These are phyloP conservation scores for Marasmius tenuissimus DNA, from an alignment of 1,284 basidiomycete genomes.

Conservation along the genomic window DNA sequence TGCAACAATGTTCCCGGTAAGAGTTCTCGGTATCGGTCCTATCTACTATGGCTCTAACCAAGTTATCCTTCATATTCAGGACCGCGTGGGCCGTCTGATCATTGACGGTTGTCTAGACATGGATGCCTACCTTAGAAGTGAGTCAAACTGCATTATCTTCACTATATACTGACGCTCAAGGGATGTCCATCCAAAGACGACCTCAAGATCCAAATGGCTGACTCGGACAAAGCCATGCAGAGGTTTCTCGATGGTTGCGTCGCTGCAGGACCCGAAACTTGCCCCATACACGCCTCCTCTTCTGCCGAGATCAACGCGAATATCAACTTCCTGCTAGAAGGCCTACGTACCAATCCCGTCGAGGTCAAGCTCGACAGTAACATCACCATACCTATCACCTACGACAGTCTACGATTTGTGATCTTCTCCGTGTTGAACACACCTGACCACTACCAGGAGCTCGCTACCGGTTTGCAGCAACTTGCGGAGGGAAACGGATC, in stretches of 20 bases:
- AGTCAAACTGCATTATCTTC: neutral
- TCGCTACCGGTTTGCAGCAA: conserved; percentile 37
- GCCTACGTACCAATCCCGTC: neutral
- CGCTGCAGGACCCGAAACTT: neutral
- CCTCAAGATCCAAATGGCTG: conserved; percentile 23
- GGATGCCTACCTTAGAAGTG: conserved; percentile 32
- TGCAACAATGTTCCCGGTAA: conserved; percentile 47
- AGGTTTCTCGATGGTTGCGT: neutral
- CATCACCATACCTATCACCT: neutral
- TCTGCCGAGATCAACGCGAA: neutral
- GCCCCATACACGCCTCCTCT: neutral
- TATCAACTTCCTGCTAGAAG: neutral
- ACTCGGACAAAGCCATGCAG: conserved; percentile 21
- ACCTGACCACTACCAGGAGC: conserved; percentile 29
- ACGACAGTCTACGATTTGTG: neutral
- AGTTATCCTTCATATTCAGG: conserved; percentile 22
- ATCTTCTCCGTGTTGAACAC: neutral
- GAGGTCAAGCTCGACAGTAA: neutral
- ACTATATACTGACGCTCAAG: too few species aligned
- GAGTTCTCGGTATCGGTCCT: conserved; percentile 4
- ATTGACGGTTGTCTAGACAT: conserved; percentile 34
- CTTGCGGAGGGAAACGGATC: conserved; percentile 35
- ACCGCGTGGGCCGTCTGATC: conserved; percentile 37
- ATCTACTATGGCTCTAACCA: too few species aligned
- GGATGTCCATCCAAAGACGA: conserved; percentile 12